Conservation (phyloP, 495 filamentous ascomycete genomes). For the Xanthoparmelia taractica region DNA sequence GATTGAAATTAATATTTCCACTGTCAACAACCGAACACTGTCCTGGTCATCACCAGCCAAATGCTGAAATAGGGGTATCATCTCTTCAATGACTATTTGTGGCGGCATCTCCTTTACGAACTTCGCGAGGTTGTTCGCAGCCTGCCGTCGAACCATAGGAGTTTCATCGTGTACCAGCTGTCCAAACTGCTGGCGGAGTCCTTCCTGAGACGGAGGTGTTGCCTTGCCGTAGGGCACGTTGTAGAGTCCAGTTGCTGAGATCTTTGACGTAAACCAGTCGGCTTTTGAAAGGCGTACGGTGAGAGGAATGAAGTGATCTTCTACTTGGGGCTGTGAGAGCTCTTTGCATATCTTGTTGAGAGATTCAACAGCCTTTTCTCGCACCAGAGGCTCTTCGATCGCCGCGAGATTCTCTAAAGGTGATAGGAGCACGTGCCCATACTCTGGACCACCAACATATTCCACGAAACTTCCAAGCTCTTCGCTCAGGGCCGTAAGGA, state of each 20-base stretch:
- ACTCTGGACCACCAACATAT: constrained; percentile 90
- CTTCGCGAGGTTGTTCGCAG: constrained; percentile 92
- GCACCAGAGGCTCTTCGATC: constrained; percentile 94
- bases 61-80: constrained; percentile 98
- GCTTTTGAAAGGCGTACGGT: constrained; percentile 93
- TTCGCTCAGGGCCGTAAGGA: constrained; percentile 91
- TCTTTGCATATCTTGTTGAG: constrained; percentile 97
- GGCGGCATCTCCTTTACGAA: constrained; percentile 95
- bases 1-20: constrained; percentile 92
- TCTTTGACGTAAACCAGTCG: constrained; percentile 99
- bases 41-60: constrained; percentile 93
- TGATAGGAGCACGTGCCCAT: constrained; percentile 91
- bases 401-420: constrained; percentile 96
- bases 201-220: constrained; percentile 73
- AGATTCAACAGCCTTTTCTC: constrained; percentile 98
- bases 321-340: constrained; percentile 82
- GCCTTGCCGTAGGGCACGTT: constrained; percentile 87
- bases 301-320: constrained; percentile 93
- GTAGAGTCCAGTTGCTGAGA: constrained; percentile 93
- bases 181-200: constrained; percentile 79
- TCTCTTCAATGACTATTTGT: constrained; percentile 86
- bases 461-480: constrained; percentile 94
- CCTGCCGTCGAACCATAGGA: constrained; percentile 94
- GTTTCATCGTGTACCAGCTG: constrained; percentile 95
- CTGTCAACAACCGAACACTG: constrained; percentile 89